Conservation (phyloP, 1,284 basidiomycete genomes). For the Golubevia pallescens region DNA sequence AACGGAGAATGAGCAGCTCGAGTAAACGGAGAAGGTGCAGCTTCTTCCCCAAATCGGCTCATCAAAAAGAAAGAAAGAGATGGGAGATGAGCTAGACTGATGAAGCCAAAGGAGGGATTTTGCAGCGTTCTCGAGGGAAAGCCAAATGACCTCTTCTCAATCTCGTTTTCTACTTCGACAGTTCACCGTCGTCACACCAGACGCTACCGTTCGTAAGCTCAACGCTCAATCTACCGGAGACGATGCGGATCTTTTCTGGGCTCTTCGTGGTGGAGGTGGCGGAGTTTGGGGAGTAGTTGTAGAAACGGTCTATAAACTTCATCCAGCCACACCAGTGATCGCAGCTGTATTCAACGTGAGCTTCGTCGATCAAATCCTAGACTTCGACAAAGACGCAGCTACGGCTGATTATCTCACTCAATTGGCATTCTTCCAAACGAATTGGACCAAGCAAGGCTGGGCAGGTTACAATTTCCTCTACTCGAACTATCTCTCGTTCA, state of each 20-base stretch:
- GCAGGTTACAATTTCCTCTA: no score
- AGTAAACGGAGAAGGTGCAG: no score
- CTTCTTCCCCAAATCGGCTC: no score
- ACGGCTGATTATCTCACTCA: slow-evolving; percentile 6
- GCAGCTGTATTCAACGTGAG: slow-evolving; percentile 1
- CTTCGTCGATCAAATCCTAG: not conserved
- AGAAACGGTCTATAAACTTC: not conserved
- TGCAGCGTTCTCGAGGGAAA: no score
- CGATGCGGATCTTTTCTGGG: slow-evolving; percentile 41
- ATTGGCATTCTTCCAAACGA: slow-evolving; percentile 7
- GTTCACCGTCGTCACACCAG: slow-evolving; percentile 42
- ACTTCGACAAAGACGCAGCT: slow-evolving; percentile 8
- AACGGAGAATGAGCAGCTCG: no score
- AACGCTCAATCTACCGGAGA: slow-evolving; percentile 8
- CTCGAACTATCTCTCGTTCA: no score
- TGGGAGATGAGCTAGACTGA: no score
- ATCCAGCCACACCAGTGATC: no score
- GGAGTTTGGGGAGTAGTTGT: slow-evolving; percentile 16
- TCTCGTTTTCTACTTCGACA: slow-evolving; percentile 3
- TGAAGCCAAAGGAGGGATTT: no score
- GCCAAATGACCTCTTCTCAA: no score
- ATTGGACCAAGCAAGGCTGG: slow-evolving; percentile 7
- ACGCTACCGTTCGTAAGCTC: slow-evolving; percentile 29
- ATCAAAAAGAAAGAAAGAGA: no score
- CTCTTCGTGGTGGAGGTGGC: slow-evolving; percentile 34